Evolutionary conservation across 352 stramenopile species (phyloP), one percentile per base, ranked within the genome.

Genomic region (Phytopythium vexans): DNA sequence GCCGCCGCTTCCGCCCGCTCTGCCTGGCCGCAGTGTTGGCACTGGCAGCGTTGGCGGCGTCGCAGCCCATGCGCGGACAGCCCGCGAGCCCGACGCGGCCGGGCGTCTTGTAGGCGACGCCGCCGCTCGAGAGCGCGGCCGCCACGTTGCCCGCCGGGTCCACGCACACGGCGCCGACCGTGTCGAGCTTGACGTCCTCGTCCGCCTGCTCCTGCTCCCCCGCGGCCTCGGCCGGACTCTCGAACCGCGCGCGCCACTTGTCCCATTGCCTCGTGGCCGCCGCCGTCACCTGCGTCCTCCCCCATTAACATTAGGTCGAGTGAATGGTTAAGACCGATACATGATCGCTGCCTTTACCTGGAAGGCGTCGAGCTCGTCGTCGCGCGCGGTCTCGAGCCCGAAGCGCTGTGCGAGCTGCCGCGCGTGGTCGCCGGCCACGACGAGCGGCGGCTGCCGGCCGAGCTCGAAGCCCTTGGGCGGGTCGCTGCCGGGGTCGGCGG

Each of bases 51-150:
- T 86, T 85, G 5, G 62, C 58, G 0, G 77, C 77, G 35, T 77
- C 60, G 21, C 73, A 86, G 5, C 81, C 81, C 48, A 86, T 71
- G 41, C 77, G 72, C 38, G 81, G 81, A 68, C 81, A 88, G 0
- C 73, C 81, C 2, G 81, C 81, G 6, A 88, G 71, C 1, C 81
- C 81, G 11, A 89, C 69, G 6, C 81, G 81, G 33, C 81, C 81
- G 3, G 75, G 74, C 16, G 77, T 60, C 47, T 89, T 88, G 66
- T 77, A 84, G 52, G 79, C 66, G 47, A 89, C 71, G 1, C 81
- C 81, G 8, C 77, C 81, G 48, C 81, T 91, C 4, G 81, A 91
- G 33, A 86, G 55, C 10, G 75, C 77, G 7, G 76, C 72, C 5
- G 77, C 77, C 7, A 86, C 63, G 52, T 81, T 79, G 11, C 81